Base-by-base conservation (phyloP, 768 basidiomycete genomes). In the Phylloporus sp. region DNA sequence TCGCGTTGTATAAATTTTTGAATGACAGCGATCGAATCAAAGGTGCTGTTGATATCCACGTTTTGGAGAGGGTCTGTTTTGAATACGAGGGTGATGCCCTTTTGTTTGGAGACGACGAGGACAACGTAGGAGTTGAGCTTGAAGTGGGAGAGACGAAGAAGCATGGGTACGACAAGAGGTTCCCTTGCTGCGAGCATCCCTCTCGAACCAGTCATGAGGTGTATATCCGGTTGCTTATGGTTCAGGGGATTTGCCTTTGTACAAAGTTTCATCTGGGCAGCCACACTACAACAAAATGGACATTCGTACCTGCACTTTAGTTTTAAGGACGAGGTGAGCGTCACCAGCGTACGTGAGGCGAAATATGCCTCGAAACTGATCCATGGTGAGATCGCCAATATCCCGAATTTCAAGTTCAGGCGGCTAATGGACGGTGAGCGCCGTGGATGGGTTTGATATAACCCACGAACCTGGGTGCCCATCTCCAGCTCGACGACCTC, bases 401-500 rank as follows among this genome's bases (percentile, higher is more conserved):
- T 98, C 95, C 27, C 95, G 85, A 59, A 99, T 88, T 70, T 97
- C 94, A 16, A 99, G 79, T 58, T 97, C 95, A 41, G 97, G 97
- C 11, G 97, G 95, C 93, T 97, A 59, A 5, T n/a, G 31, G 29
- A 20, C 13, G 31, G 40, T 60, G 32, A 58, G 52, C 12, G 20
- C 2, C 40, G 20, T 16, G 18, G 28, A 23, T 11, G 24, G 16
- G 32, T 3, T 23, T n/a, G 8, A 11, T 7, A 18, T 16, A 20
- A 22, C 44, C n/a, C 29, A 65, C 75, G 48, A 54, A 93, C 95
- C 77, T 95, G 88, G 2, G 90, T 92, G 32, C 97, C 97, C 97
- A 99, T 98, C 72, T 97, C 88, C n/a, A 99, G 75, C 68, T 98
- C 97, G 47, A 97, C 90, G 27, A 99, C 97, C 69, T 98, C 93